Percentiles rank a stretch among this genome's conserved stretches.
Evolutionary conservation across 768 basidiomycete genomes (phyloP).

Genomic region (Lentinus tigrinus): DNA sequence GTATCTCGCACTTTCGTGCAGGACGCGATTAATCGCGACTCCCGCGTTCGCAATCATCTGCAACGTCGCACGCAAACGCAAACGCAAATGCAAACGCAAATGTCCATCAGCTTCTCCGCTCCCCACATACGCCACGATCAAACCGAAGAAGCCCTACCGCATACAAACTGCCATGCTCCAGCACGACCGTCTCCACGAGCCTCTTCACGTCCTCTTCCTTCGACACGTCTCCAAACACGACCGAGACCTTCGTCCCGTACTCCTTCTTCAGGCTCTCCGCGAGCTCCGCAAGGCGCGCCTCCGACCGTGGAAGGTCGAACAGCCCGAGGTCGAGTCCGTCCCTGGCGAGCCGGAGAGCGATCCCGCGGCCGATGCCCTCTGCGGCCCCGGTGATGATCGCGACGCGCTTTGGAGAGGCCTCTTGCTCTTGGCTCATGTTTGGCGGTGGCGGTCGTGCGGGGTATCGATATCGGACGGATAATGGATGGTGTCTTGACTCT

Average conservation of each 20-base stretch:
- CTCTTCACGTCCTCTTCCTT: constrained; percentile 38
- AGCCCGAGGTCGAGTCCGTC: constrained; percentile 24
- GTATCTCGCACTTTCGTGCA: constrained; percentile 19
- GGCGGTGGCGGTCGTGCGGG: no score
- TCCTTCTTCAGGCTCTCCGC: constrained; percentile 14
- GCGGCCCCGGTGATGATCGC: constrained; percentile 32
- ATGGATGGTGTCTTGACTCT: no score
- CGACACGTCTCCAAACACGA: constrained; percentile 41
- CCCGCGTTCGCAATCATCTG: constrained; percentile 34
- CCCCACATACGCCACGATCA: no score
- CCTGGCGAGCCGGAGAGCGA: constrained; percentile 26
- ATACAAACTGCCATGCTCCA: constrained; percentile 43
- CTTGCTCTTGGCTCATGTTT: no score
- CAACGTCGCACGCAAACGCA: neutral
- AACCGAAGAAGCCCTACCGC: constrained; percentile 36
- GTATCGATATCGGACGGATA: no score
- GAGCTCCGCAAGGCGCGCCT: constrained; percentile 9
- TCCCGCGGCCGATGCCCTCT: constrained; percentile 30
- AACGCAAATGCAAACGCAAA: no score
- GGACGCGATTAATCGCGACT: constrained; percentile 16
- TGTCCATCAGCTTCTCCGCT: no score
- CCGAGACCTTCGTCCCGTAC: constrained; percentile 21
- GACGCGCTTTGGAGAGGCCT: constrained; percentile 8
- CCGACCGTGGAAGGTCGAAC: constrained; percentile 21
- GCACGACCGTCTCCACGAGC: constrained; percentile 34